Base-by-base conservation (phyloP, 805 yeast species). In the Zygosaccharomyces siamensis region DNA sequence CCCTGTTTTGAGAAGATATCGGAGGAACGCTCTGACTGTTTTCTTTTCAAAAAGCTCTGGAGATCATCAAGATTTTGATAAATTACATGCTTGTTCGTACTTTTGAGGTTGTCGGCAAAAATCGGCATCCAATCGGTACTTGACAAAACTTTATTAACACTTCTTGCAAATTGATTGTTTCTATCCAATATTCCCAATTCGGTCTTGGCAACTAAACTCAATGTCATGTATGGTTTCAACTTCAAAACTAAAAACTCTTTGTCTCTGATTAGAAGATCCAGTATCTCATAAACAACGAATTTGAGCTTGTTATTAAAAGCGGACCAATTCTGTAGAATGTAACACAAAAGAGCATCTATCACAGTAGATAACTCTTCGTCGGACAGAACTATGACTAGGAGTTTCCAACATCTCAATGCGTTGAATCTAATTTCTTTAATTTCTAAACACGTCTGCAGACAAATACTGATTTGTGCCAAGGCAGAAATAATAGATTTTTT, bases 381-480 rank as follows among this genome's bases (percentile, higher is more conserved):
- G 11, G 73, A 78, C 14, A 92, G 65, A n/a, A 72, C 72, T 14
- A 73, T 69, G 2, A 87, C 77, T 45, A 92, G 69, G 1, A 74
- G 71, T 45, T 74, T 72, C 84, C 96, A 83, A 47, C 93, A 84
- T 41, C 74, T 71, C 37, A 93, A 68, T 0, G 92, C 79, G 35
- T 77, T 76, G 12, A 70, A 69, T 50, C 83, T 83, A 11, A 89
- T 73, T 21, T 79, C 80, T 0, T 75, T 68, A 16, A 76, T 77
- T 35, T 83, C 89, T 20, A 90, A 66, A 0, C 92, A 83, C 1
- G 89, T 81, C 61, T 89, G 96, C 10, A 92, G 69, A 57, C 95
- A 86, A 1, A 95, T 85, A 50, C 88, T 84, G 4, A 92, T 79
- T 62, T 90, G 98, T 0, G 96, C 95, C 31, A 86, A 66, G 0